A percentile compares a stretch with the other conserved stretches of the same genome.
phyloP scores from a whole-genome alignment of 139 green algal species.

The Picochlorum sp. region DNA sequence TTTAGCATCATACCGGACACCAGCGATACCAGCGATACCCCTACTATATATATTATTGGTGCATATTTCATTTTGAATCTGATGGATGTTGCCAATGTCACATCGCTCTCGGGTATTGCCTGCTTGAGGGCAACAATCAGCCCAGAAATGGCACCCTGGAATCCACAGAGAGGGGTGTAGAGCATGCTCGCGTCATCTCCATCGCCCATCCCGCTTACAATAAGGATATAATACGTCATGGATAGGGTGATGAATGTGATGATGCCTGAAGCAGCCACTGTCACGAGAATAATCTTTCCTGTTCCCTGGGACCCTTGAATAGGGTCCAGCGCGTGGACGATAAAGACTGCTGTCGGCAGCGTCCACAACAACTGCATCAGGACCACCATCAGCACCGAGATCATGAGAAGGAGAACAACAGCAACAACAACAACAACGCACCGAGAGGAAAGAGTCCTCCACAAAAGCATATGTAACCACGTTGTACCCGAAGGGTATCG shows the following conservation, averaged over 20 bases:
- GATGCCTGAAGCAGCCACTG: constrained; percentile 25
- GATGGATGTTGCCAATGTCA: constrained; percentile 53
- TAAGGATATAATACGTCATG: constrained; percentile 37
- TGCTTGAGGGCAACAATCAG: constrained; percentile 90
- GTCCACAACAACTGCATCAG: neutral
- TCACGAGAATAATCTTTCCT: constrained; percentile 63
- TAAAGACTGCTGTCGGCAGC: neutral
- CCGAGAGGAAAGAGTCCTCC: constrained; percentile 20
- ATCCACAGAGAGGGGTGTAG: constrained; percentile 70
- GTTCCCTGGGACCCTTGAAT: constrained; percentile 73
- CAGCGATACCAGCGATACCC: constrained; percentile 9
- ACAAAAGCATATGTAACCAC: constrained; percentile 32
- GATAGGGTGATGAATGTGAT: constrained; percentile 59
- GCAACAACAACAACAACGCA: constrained; percentile 1
- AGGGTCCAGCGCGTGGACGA: constrained; percentile 54
- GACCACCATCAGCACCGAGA: too few species aligned
- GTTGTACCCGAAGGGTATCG: constrained; percentile 27
- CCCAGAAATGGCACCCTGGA: constrained; percentile 72
- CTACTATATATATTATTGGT: constrained; percentile 47
- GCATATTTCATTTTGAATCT: constrained; percentile 67
- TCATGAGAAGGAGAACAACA: too few species aligned
- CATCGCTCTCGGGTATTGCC: constrained; percentile 78
- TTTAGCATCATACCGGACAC: constrained; percentile 13
- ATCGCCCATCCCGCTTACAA: neutral
- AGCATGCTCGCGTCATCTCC: constrained; percentile 4